Percentiles rank a stretch among this genome's conserved stretches.
Conservation (phyloP, 108 stramenopile genomes). For the Bacterosira constricta region DNA sequence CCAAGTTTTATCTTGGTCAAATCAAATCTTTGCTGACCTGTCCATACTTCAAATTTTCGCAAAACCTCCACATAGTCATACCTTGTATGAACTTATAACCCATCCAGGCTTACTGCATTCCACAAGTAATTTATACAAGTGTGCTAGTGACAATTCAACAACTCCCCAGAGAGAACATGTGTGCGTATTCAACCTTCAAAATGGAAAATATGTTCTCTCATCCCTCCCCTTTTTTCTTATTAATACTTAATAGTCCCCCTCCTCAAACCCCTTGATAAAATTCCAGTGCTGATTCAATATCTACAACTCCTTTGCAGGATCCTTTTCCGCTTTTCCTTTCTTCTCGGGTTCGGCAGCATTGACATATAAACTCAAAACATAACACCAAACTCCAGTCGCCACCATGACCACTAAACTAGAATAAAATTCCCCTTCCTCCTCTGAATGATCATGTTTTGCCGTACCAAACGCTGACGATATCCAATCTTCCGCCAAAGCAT, state of each 20-base stretch:
- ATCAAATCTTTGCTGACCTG: too few relatives aligned
- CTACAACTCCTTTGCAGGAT: constrained; percentile 53
- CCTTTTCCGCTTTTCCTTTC: constrained; percentile 49
- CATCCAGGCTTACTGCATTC: too few relatives aligned
- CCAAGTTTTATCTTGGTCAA: too few relatives aligned
- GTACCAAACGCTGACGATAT: constrained; percentile 22
- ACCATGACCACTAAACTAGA: constrained; percentile 78
- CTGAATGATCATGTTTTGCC: constrained; percentile 4
- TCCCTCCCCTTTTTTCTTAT: background rate
- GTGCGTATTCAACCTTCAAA: too few relatives aligned
- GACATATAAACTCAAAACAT: constrained; percentile 67
- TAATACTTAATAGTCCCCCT: background rate
- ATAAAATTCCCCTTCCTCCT: constrained; percentile 80
- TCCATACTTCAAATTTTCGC: too few relatives aligned
- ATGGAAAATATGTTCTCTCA: background rate
- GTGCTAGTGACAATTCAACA: too few relatives aligned
- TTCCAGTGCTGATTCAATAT: background rate
- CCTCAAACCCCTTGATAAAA: background rate
- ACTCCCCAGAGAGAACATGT: too few relatives aligned
- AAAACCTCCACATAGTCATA: too few relatives aligned
- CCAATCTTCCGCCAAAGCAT: constrained; percentile 54
- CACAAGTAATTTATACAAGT: too few relatives aligned
- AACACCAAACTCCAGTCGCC: constrained; percentile 82
- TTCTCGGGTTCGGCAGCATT: constrained; percentile 48
- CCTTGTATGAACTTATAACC: too few relatives aligned